Evolutionary conservation across 108 stramenopile genomes (phyloP).

Genomic region (Chaetoceros tenuissimus): DNA sequence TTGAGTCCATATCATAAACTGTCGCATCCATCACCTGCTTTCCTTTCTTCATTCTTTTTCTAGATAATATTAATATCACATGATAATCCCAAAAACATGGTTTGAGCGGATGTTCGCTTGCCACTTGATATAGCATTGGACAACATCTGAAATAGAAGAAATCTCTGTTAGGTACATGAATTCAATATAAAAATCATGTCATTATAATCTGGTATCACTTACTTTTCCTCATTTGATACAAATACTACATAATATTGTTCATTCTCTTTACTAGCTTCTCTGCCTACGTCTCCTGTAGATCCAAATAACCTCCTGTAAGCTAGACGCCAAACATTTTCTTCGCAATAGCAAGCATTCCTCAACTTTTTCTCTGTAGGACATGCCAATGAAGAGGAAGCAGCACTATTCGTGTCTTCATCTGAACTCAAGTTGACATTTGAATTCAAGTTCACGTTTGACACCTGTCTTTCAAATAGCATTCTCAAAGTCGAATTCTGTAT

Average conservation of each 20-base stretch:
- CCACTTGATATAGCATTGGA: slow-evolving; percentile 65
- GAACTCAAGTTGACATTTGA: too few species aligned
- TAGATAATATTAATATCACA: slow-evolving; percentile 18
- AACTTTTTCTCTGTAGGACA: slow-evolving; percentile 46
- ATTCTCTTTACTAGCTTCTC: not conserved
- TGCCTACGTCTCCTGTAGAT: slow-evolving; percentile 1
- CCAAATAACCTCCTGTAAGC: slow-evolving; percentile 39
- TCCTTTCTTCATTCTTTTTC: slow-evolving; percentile 6
- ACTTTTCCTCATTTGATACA: slow-evolving; percentile 44
- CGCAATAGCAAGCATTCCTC: slow-evolving; percentile 76
- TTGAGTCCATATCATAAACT: slow-evolving; percentile 63
- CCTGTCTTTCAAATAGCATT: too few species aligned
- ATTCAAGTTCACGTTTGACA: too few species aligned
- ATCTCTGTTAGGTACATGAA: too few species aligned
- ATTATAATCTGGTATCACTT: not conserved
- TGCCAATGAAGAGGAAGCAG: slow-evolving; percentile 23
- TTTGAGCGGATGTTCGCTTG: slow-evolving; percentile 13
- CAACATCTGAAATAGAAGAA: slow-evolving; percentile 23
- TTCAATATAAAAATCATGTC: not conserved
- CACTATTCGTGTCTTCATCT: not conserved
- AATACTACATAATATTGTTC: slow-evolving; percentile 51
- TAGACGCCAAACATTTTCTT: slow-evolving; percentile 82
- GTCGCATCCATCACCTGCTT: not conserved
- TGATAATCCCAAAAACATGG: slow-evolving; percentile 85
- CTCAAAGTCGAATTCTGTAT: too few species aligned